Conservation (phyloP, 345 rosid genomes). For the Arabis hirsuta region DNA sequence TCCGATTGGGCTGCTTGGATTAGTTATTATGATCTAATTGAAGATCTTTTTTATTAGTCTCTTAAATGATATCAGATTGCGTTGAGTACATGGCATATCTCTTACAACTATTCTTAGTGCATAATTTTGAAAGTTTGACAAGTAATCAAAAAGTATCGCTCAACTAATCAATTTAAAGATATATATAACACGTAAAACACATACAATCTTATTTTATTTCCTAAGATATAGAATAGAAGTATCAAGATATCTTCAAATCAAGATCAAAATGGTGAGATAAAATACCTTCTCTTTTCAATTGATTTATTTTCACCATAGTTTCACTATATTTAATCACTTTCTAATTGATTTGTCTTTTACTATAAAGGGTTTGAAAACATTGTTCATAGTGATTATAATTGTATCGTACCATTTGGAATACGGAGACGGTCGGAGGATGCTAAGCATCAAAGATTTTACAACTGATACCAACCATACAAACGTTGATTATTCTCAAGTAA, state of each 20-base stretch:
- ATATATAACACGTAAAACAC: too few relatives aligned
- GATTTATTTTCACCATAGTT: too few relatives aligned
- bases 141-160: neutral
- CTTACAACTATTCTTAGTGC: neutral
- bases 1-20: too few relatives aligned
- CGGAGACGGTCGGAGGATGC: slow-evolving; percentile 18
- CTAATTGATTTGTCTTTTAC: neutral
- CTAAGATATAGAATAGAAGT: too few relatives aligned
- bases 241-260: too few relatives aligned
- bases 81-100: neutral
- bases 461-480: neutral
- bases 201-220: too few relatives aligned
- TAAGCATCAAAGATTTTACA: slow-evolving; percentile 24
- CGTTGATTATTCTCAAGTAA: slow-evolving; percentile 26
- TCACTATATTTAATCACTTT: too few relatives aligned
- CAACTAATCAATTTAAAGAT: neutral
- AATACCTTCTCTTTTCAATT: too few relatives aligned
- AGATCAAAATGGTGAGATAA: too few relatives aligned
- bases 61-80: neutral
- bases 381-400: neutral
- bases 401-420: neutral
- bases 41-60: neutral
- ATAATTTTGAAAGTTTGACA: neutral
- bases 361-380: slow-evolving; percentile 7
- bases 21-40: neutral